Evolutionary conservation across 768 basidiomycete genomes (phyloP).

Genomic region (Saitozyma sp.): DNA sequence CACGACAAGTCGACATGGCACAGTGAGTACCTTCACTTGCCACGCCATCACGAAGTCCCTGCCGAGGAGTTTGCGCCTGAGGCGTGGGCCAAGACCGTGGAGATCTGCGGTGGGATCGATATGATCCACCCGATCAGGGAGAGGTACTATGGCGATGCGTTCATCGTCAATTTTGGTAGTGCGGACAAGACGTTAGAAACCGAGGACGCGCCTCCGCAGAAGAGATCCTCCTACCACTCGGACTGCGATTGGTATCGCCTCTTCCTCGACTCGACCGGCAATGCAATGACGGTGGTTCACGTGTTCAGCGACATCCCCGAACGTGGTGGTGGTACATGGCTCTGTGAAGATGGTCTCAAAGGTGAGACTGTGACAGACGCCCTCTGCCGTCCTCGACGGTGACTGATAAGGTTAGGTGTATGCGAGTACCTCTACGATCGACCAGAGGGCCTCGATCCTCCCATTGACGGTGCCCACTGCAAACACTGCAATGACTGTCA

Average conservation of each 20-base stretch:
- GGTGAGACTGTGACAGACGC: conserved; percentile 1
- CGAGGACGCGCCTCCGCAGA: conserved; percentile 6
- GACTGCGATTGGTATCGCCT: conserved; percentile 31
- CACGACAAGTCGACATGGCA: conserved; percentile 24
- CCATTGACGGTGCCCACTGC: conserved; percentile 12
- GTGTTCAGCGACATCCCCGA: conserved; percentile 26
- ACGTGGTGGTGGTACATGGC: conserved; percentile 22
- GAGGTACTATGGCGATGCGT: conserved; percentile 25
- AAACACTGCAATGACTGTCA: conserved; percentile 8
- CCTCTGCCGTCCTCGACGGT: background rate
- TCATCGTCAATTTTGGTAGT: conserved; percentile 28
- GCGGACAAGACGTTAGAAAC: conserved; percentile 11
- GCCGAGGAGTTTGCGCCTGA: conserved; percentile 21
- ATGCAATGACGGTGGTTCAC: conserved; percentile 27
- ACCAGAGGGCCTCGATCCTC: conserved; percentile 28
- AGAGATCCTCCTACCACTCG: conserved; percentile 18
- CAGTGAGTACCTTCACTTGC: conserved; percentile 9
- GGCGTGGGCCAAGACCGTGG: conserved; percentile 24
- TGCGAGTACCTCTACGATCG: conserved; percentile 20
- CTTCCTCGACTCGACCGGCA: conserved; percentile 27
- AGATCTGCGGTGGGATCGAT: conserved; percentile 27
- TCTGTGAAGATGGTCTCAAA: conserved; percentile 27
- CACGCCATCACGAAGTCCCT: conserved; percentile 25
- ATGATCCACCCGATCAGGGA: conserved; percentile 22
- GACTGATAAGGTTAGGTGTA: conserved; percentile 4